Percentiles rank a stretch among this genome's conserved stretches.
Conservation (phyloP, 2,329 filamentous ascomycete genomes). For the Claviceps africana region DNA sequence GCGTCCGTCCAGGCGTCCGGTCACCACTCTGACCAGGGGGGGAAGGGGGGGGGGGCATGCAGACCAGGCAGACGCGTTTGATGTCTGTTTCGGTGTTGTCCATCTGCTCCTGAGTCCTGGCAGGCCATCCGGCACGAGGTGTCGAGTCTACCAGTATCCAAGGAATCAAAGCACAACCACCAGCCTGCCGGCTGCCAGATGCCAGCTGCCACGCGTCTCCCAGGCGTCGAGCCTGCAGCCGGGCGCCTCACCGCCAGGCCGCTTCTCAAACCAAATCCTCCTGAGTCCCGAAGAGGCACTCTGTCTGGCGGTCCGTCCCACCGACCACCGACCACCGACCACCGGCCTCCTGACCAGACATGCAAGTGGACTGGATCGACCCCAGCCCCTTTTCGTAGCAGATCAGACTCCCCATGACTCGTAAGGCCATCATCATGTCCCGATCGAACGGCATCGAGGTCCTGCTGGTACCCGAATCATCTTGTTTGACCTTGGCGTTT, state of each 20-base stretch:
- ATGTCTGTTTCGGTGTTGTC: background rate
- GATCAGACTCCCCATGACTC: background rate
- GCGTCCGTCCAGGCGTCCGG: too few species aligned
- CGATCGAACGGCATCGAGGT: background rate
- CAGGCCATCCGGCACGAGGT: too few species aligned
- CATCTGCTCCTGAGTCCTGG: too few species aligned
- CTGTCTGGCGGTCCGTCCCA: background rate
- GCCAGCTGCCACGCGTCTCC: too few species aligned
- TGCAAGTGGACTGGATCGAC: too few species aligned
- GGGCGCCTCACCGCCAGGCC: slow-evolving; percentile 4
- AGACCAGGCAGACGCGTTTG: background rate
- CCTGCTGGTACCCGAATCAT: too few species aligned
- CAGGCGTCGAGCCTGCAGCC: slow-evolving; percentile 2
- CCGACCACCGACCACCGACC: background rate
- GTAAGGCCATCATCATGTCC: background rate
- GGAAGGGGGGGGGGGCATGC: too few species aligned
- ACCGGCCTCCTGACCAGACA: background rate
- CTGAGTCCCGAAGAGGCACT: background rate
- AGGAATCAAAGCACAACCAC: too few species aligned
- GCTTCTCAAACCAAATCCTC: too few species aligned
- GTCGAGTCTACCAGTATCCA: too few species aligned
- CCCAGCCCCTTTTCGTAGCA: background rate
- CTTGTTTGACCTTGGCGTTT: too few species aligned
- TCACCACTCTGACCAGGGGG: background rate
- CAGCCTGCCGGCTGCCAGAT: too few species aligned